Base-by-base conservation (phyloP, 371 early-diverging fungal species). In the Mucor saturninus region DNA sequence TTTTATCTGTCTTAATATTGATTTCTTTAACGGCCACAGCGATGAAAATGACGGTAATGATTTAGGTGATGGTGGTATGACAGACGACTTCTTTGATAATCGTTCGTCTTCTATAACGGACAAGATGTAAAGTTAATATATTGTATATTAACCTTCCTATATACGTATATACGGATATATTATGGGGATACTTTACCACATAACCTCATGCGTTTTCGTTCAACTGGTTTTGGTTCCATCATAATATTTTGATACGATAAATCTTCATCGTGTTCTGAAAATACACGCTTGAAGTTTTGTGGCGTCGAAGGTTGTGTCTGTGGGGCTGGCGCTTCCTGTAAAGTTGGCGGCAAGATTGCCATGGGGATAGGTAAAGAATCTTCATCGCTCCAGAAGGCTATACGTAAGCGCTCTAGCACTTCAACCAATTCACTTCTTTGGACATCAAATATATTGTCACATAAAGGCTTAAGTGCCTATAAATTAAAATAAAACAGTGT, bases 371-470 rank as follows among this genome's bases (percentile, higher is more conserved):
- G 52, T 49, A 42, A 29, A 11, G 32, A 31, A 15, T 40, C 13
- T n/a, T 43, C n/a, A 11, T 62, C 63, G 13, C 21, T 60, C 71
- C 71, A 71, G 31, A 71, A 71, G 2, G 54, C 57, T 15, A 35
- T 39, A 53, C 63, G 40, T 53, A 71, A 54, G 38, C 57, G 50
- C 14, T 71, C 66, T 4, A 66, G 21, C 6, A 66, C 67, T 50
- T 71, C 64, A 40, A 59, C 59, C n/a, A 71, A 26, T 21, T 71
- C 67, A 10, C 59, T 56, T 46, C 71, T 57, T 54, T 71, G 66
- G 5, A 71, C 71, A 57, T 71, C 71, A 43, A 71, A 71, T 43
- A 71, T 71, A 28, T 71, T 71, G 0, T 66, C 60, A 35, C 71
- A 71, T 45, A 71, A 56, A 2, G 63, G 63, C 35, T 52, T 57